Evolutionary conservation across 805 yeast species (phyloP), one percentile per base, ranked within the genome.

Genomic region (Yarrowia sp.): DNA sequence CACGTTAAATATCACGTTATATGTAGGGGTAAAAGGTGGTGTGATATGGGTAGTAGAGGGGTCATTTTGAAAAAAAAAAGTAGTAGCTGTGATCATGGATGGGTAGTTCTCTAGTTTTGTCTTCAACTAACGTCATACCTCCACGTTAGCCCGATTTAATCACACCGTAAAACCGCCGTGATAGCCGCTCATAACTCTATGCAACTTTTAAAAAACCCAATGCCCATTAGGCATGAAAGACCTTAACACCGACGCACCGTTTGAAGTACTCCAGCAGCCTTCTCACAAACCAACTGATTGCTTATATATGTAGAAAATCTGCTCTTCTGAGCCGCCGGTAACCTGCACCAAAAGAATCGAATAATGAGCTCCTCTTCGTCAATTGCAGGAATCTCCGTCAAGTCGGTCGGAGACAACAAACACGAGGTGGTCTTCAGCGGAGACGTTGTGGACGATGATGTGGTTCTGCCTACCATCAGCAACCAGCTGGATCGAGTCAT

Each of bases 401-500:
- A 54, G 24, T 54, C 61, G 11, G 24, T 54, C 11, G 61, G 61
- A 26, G 61, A 54, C 46, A 48, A 48, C 54, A 54, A 54, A 26
- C 61, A 54, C 26, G 61, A 54, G 35, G 40, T 54, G 28, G 61
- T 54, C 17, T 38, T 54, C 35, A 54, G 61, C 16, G 61, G 61
- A 24, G 61, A 54, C 46, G 61, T 54, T 11, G 46, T 54, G 12
- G 35, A 24, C 14, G 61, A 54, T 21, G 14, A 54, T 17, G 46
- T 21, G 4, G 46, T 38, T 19, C 61, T 54, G 21, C 61, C 61
- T 35, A 54, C 61, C 38, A 26, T 54, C 46, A 38, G 46, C 49
- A 43, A 58, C 49, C 63, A 58, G 51, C 51, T 58, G 22, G 63
- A 58, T n/a, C 51, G 63, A 21, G 63, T 58, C 30, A 24, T 58